Evolutionary conservation across 192 early-diverging fungal genomes (phyloP).

Genomic region (Funneliformis mosseae): DNA sequence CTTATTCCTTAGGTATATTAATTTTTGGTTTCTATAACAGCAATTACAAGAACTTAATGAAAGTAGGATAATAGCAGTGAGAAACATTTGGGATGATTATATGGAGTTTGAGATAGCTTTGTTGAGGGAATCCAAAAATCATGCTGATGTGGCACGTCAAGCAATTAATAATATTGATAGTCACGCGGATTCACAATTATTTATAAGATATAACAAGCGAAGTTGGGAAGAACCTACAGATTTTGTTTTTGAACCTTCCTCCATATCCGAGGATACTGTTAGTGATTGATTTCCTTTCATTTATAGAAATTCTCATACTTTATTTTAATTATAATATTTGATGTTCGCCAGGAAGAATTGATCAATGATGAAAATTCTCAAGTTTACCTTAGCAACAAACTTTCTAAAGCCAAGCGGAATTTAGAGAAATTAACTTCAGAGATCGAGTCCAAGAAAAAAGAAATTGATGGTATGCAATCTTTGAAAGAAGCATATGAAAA

Average conservation of each 20-base stretch:
- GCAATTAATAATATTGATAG: conserved; percentile 52
- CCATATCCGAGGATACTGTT: conserved; percentile 41
- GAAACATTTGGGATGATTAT: conserved; percentile 56
- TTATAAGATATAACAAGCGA: conserved; percentile 46
- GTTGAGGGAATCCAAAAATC: conserved; percentile 37
- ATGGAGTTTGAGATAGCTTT: conserved; percentile 48
- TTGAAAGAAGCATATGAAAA: conserved; percentile 52
- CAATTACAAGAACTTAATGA: conserved; percentile 64
- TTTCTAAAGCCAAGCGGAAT: conserved; percentile 57
- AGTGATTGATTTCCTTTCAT: conserved; percentile 2
- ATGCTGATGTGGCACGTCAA: conserved; percentile 40
- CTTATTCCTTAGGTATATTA: conserved; percentile 1
- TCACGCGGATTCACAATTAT: conserved; percentile 52
- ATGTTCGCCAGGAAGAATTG: conserved; percentile 45
- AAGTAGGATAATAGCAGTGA: conserved; percentile 55
- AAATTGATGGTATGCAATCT: conserved; percentile 54
- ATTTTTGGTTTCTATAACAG: conserved; percentile 38
- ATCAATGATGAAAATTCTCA: conserved; percentile 58
- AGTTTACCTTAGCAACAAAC: conserved; percentile 68
- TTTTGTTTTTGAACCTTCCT: conserved; percentile 41
- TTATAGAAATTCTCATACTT: neutral
- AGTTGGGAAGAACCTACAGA: conserved; percentile 38
- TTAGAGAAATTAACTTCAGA: conserved; percentile 53
- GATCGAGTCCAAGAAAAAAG: conserved; percentile 49
- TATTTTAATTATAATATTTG: conserved; percentile 3